Percentiles rank a stretch among this genome's conserved stretches.
Evolutionary conservation across 345 rosid species (phyloP).

Genomic region (Ceriops zippeliana): DNA sequence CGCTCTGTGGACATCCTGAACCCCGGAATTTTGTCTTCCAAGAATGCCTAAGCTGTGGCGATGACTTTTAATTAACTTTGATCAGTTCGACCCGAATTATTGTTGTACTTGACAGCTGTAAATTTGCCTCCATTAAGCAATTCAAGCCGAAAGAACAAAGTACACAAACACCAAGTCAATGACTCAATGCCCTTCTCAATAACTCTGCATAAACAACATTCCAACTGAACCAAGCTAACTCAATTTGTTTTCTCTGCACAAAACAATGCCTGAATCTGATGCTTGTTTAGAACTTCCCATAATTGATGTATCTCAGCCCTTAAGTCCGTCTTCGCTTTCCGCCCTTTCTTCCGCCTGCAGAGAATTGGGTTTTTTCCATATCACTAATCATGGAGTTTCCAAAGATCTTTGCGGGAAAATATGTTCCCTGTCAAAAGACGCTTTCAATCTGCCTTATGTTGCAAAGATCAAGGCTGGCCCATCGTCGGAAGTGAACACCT

Average conservation of each 20-base stretch:
- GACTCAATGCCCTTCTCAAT: too few species aligned
- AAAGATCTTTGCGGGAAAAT: constrained; percentile 15
- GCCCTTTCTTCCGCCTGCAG: constrained; percentile 21
- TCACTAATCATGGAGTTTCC: constrained; percentile 24
- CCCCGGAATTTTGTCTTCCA: background rate
- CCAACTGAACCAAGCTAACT: constrained; percentile 18
- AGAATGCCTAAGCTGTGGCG: constrained; percentile 13
- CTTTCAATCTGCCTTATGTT: constrained; percentile 16
- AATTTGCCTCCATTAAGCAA: background rate
- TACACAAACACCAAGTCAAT: background rate
- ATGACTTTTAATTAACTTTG: constrained; percentile 19
- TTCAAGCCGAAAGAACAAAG: background rate
- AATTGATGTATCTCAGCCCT: constrained; percentile 19
- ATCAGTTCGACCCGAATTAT: background rate
- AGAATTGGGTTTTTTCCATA: constrained; percentile 28
- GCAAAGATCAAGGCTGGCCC: constrained; percentile 18
- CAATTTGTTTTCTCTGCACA: background rate
- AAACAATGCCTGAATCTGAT: constrained; percentile 14
- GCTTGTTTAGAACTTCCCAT: constrained; percentile 14
- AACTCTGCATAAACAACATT: background rate
- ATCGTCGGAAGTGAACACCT: constrained; percentile 2
- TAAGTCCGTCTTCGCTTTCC: constrained; percentile 11
- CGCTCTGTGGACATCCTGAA: constrained; percentile 5
- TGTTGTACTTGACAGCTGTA: constrained; percentile 13
- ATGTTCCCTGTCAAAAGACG: constrained; percentile 10